These are phyloP conservation scores for Zygotorulaspora chibaensis DNA, from an alignment of 805 yeast genomes.

Conservation along the genomic window DNA sequence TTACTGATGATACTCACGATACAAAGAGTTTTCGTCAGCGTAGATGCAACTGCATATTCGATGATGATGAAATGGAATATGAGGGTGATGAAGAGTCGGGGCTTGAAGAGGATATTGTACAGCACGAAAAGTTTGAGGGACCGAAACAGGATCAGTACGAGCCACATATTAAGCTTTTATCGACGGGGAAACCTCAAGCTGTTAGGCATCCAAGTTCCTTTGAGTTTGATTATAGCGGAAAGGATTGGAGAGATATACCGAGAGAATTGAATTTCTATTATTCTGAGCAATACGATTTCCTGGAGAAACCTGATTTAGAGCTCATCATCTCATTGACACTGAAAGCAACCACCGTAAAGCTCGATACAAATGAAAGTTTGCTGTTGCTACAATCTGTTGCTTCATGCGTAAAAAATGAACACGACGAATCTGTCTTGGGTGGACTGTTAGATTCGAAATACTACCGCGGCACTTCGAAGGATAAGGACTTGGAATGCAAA, in stretches of 20 bases:
- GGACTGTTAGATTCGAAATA: constrained; percentile 15
- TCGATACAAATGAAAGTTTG: constrained; percentile 16
- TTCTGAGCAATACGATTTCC: constrained; percentile 23
- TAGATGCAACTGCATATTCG: constrained; percentile 39
- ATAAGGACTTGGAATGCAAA: constrained; percentile 19
- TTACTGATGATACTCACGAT: constrained; percentile 18
- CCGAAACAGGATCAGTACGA: constrained; percentile 10
- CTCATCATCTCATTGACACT: constrained; percentile 13
- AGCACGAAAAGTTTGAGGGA: constrained; percentile 5
- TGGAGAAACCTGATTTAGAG: constrained; percentile 15
- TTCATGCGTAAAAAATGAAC: constrained; percentile 46
- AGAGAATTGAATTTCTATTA: constrained; percentile 50
- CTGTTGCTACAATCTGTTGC: constrained; percentile 42
- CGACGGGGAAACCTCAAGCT: constrained; percentile 26
- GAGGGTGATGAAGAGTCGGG: constrained; percentile 25
- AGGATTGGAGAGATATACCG: constrained; percentile 72
- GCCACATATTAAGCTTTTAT: not conserved
- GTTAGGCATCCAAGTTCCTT: constrained; percentile 36
- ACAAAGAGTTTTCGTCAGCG: constrained; percentile 13
- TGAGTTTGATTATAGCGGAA: constrained; percentile 55
- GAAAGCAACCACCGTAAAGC: constrained; percentile 19
- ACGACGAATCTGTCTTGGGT: constrained; percentile 32
- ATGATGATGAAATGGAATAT: constrained; percentile 33
- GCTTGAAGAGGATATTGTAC: constrained; percentile 19
- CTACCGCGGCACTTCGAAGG: constrained; percentile 18